phyloP scores from a whole-genome alignment of 495 filamentous ascomycete genomes.

The Echria macrotheca region DNA sequence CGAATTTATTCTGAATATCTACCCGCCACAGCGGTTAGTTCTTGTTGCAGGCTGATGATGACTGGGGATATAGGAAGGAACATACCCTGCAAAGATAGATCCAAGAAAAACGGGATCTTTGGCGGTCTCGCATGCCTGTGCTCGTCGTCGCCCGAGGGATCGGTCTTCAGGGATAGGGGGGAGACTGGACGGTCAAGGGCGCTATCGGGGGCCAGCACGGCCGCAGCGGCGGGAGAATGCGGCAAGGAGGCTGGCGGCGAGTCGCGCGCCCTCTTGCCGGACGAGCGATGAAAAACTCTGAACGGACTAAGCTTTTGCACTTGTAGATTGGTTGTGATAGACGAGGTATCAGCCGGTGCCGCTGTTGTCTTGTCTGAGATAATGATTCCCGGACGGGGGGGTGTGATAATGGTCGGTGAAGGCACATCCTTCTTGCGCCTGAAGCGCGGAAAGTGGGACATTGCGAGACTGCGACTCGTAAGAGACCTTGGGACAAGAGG shows the following conservation, averaged over 20 bases:
- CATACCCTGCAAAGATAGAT: constrained; percentile 26
- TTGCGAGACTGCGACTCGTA: too few species aligned
- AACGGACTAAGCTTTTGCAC: constrained; percentile 30
- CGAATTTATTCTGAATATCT: constrained; percentile 52
- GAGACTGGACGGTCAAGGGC: constrained; percentile 24
- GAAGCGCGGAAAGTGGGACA: constrained; percentile 25
- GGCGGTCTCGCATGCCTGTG: constrained; percentile 11
- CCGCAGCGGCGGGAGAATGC: constrained; percentile 24
- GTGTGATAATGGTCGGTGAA: constrained; percentile 10
- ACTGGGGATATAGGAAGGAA: neutral
- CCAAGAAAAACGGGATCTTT: constrained; percentile 42
- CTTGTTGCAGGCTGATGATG: neutral
- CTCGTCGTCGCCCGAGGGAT: constrained; percentile 6
- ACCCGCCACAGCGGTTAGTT: neutral
- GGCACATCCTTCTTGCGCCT: constrained; percentile 20
- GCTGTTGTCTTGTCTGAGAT: constrained; percentile 24
- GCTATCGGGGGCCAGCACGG: constrained; percentile 16
- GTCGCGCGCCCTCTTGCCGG: constrained; percentile 38
- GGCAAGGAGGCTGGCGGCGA: constrained; percentile 30
- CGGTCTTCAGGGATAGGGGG: constrained; percentile 19
- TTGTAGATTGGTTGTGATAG: constrained; percentile 19
- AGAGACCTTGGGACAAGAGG: too few species aligned
- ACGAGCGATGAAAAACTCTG: constrained; percentile 27
- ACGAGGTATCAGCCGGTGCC: constrained; percentile 8
- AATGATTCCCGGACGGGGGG: too few species aligned